A percentile compares a stretch with the other conserved stretches of the same genome.
phyloP scores from a whole-genome alignment of 805 yeast species.

The Starmerella roubikii region DNA sequence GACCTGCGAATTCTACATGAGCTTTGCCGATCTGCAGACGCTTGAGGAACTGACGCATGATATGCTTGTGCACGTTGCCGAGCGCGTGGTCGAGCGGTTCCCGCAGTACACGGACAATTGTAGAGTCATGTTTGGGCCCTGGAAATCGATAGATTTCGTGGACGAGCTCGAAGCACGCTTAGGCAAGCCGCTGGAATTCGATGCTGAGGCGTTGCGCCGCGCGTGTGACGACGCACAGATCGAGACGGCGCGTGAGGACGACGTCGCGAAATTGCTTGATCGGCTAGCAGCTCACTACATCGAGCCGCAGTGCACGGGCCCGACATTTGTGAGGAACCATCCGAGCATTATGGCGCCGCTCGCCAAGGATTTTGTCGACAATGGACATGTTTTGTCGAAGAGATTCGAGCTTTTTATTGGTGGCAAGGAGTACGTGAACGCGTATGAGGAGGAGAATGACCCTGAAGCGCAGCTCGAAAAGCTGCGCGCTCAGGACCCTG shows the following conservation, averaged over 20 bases:
- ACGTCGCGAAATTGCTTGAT: slow-evolving; percentile 49
- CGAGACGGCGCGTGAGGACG: slow-evolving; percentile 15
- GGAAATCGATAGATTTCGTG: slow-evolving; percentile 48
- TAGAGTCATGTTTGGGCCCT: slow-evolving; percentile 13
- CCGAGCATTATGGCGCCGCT: slow-evolving; percentile 80
- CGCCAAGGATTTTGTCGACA: slow-evolving; percentile 45
- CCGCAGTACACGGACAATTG: slow-evolving; percentile 12
- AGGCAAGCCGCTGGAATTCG: slow-evolving; percentile 36
- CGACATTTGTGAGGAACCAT: slow-evolving; percentile 68
- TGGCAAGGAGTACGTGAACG: slow-evolving; percentile 75
- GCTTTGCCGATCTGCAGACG: slow-evolving; percentile 52
- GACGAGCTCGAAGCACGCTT: slow-evolving; percentile 45
- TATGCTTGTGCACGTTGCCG: slow-evolving; percentile 35
- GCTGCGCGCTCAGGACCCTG: slow-evolving; percentile 41
- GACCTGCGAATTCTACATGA: slow-evolving; percentile 75
- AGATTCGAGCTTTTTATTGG: slow-evolving; percentile 75
- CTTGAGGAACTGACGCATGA: slow-evolving; percentile 52
- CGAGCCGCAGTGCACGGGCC: slow-evolving; percentile 50
- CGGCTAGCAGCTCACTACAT: slow-evolving; percentile 44
- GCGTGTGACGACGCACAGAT: slow-evolving; percentile 5
- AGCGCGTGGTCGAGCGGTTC: slow-evolving; percentile 8
- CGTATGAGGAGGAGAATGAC: slow-evolving; percentile 91
- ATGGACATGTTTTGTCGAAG: slow-evolving; percentile 34
- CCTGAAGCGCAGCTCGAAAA: slow-evolving; percentile 59
- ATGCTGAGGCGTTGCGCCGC: slow-evolving; percentile 23